Base-by-base conservation (phyloP, 2,329 filamentous ascomycete genomes). In the Colletotrichum truncatum region DNA sequence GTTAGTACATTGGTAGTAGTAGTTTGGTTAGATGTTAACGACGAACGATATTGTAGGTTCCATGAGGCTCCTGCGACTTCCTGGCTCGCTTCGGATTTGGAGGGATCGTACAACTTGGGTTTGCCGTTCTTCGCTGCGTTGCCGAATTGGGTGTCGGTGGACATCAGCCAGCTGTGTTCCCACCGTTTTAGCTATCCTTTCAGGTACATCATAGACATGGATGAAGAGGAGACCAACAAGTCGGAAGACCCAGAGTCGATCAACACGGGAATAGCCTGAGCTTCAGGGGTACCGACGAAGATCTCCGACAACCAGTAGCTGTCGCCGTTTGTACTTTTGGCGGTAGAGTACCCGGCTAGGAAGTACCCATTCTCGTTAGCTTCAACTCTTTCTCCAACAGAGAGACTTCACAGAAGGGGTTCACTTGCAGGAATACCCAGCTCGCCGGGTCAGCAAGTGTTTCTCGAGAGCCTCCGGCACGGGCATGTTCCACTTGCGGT, bases 41-140 rank as follows among this genome's bases (percentile, higher is more conserved):
- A 79, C 77, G 81, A 79, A 80, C 80, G 76, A 67, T 86, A 86
- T 39, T 79, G 69, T 38, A 85, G 82, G 41, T 75, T 72, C 85
- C 85, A 88, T n/a, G 75, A 76, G 23, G 80, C 80, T 39, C 80
- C 79, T 2, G 74, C 68, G 34, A 87, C 71, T 18, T 74, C 71
- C 3, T 71, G 66, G 6, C 84, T 75, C 1, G 84, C 83, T 4
- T 73, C 75, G 4, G 85, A 87, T 16, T 78, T 74, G 21, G 78
- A 78, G 21, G 84, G 82, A 38, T 77, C 71, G 71, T 83, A 88
- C 25, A 81, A 71, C 49, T 74, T 71, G 25, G 80, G 87, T 7
- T 74, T 73, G 26, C 84, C 81, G 52, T 87, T 53, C 8, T 34
- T 36, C 14, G 49, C 58, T 3, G 18, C 16, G 21, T 51, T 30